Evolutionary conservation across 2,329 filamentous ascomycete species (phyloP), one percentile per base, ranked within the genome.

Genomic region (Metarhizium anisopliae): DNA sequence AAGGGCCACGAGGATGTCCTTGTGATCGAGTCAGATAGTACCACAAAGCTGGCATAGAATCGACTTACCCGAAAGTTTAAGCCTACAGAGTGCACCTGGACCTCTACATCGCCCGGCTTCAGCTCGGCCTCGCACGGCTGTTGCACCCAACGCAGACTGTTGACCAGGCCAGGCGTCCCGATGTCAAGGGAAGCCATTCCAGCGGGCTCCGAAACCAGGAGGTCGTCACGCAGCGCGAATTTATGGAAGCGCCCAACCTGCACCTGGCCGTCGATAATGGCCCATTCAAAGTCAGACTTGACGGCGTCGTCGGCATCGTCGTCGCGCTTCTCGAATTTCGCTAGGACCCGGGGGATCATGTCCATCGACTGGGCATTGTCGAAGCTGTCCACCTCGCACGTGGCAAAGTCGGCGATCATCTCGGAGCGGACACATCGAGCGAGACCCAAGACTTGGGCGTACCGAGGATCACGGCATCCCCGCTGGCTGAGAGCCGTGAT

Each of bases 361-460:
- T 25, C 25, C 35, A 18, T 2, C 13, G 30, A 49, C 40, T 38
- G 3, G 10, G 47, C 32, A 30, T 40, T 18, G 2, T 52, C 6
- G 7, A 51, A 3, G 4, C 25, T 40, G 7, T 57, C 54, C 6
- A 58, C n/a, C 20, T 60, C 59, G 4, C 54, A 29, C 3, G 59
- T 60, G 2, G 50, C 51, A 38, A 60, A 57, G n/a, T 59, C 53
- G 18, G 56, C 6, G 0, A 36, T 42, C 2, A 59, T 50, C 49
- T 60, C 57, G 30, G 42, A 43, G 8, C 57, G 54, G 3, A 56
- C 47, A 2, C 50, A 54, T 6, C 59, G 54, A 25, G 56, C 54
- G 14, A 52, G 43, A 0, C 59, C 58, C 40, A 55, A 55, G 5
- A 40, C 38, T 4, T 54, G 36, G 16, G 51, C 58, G 5, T 55